Conservation (phyloP, 352 stramenopile genomes). For the Globisporangium nodosum region DNA sequence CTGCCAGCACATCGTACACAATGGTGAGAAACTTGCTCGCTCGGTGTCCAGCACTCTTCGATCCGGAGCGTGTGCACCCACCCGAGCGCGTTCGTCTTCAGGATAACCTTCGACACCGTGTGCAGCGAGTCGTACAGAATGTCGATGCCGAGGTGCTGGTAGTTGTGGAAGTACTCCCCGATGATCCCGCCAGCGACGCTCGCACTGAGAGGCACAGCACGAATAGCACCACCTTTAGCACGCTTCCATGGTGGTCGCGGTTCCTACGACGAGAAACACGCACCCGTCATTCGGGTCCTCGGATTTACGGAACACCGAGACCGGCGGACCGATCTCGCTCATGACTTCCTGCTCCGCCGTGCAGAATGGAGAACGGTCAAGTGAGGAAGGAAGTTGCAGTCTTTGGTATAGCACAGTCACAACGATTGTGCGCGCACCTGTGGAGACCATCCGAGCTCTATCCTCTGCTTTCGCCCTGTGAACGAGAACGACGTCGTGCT, state of each 20-base stretch:
- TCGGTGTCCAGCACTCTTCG: background rate
- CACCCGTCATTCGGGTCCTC: constrained; percentile 70
- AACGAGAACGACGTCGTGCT: constrained; percentile 41
- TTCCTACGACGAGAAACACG: background rate
- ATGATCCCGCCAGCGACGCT: constrained; percentile 48
- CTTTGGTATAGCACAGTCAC: background rate
- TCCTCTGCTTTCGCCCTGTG: constrained; percentile 51
- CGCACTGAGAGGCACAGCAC: constrained; percentile 15
- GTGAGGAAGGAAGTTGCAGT: background rate
- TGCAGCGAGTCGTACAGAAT: constrained; percentile 74
- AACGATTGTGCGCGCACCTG: constrained; percentile 38
- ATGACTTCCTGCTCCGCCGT: constrained; percentile 47
- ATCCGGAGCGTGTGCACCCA: constrained; percentile 9
- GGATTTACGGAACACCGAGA: constrained; percentile 76
- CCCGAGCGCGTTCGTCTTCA: constrained; percentile 79
- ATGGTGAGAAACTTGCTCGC: background rate
- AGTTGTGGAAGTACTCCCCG: constrained; percentile 84
- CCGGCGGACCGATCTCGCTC: constrained; percentile 63
- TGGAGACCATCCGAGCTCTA: constrained; percentile 72
- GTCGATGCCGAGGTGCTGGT: constrained; percentile 73
- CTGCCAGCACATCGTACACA: constrained; percentile 15
- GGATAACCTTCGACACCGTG: constrained; percentile 65
- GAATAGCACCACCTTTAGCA: background rate
- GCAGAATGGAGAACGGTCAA: background rate
- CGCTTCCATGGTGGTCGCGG: no score